Base-by-base conservation (phyloP, 768 basidiomycete genomes). In the Leccinum rimulosum region DNA sequence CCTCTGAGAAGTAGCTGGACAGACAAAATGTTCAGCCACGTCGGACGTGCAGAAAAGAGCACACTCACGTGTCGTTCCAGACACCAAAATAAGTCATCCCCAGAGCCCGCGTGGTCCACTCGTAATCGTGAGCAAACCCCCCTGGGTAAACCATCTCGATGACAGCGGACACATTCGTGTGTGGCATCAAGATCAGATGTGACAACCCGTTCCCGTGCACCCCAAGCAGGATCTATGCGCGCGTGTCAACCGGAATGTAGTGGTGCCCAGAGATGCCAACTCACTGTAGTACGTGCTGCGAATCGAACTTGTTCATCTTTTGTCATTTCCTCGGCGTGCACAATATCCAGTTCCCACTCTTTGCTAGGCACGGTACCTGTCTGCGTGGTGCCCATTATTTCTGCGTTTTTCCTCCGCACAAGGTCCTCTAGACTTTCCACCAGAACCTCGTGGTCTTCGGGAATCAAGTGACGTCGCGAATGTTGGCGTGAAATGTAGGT, bases 41-140 rank as follows among this genome's bases (percentile, higher is more conserved):
- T 47, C 48, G 45, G 45, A 25, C 43, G 10, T 27, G 38, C 25
- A 9, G 8, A 50, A 56, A 43, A 28, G 48, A 50, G 22, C 22
- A 53, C 14, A 81, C 78, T 62, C 68, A 88, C 84, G 82, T 85
- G 73, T 92, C 86, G 63, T 92, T 88, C 91, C 91, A 91, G 33
- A 95, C 78, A 1, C 84, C 87, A 63, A 85, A 89, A 72, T 94
- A 85, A 17, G 72, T 77, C 79, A 91, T 86, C 5, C 90, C 90
- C 11, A 94, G 72, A 0, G 89, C 84, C 35, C 82, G 73, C 5
- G 87, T 70, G 0, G 92, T 93, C 86, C 91, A 95, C 66, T 92
- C 85, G 69, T 94, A 94, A 67, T 94, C 93, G 66, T 89, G 87
- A 28, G 92, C 87, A 68, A 91, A 94, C 0, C 91, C 93, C 3